These are phyloP conservation scores for Calocybe gangraenosa DNA, from an alignment of 768 basidiomycete species.

Conservation along the genomic window DNA sequence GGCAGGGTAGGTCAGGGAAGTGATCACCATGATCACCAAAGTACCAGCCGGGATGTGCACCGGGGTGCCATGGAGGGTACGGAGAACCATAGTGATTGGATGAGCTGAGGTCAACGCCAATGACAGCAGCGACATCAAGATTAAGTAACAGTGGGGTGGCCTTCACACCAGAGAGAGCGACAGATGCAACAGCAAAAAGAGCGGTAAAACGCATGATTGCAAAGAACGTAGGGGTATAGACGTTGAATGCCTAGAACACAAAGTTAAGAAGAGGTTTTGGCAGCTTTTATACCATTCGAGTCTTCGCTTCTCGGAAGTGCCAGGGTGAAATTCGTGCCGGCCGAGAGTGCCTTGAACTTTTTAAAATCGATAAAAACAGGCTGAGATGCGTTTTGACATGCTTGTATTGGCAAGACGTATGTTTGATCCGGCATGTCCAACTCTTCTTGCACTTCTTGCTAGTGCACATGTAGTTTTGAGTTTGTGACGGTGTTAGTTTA, in stretches of 20 bases:
- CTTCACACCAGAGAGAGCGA: conserved; percentile 19
- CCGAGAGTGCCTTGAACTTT: conserved; percentile 7
- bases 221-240: neutral
- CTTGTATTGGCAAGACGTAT: conserved; percentile 1
- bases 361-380: too few relatives aligned
- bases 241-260: neutral
- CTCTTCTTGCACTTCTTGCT: neutral
- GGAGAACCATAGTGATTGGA: conserved; percentile 35
- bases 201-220: conserved; percentile 25
- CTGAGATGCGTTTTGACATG: too few relatives aligned
- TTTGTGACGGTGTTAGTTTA: too few relatives aligned
- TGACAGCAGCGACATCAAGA: conserved; percentile 13
- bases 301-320: too few relatives aligned
- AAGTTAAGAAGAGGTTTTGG: conserved; percentile 5
- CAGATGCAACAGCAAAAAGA: conserved; percentile 20
- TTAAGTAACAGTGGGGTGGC: conserved; percentile 15
- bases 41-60: conserved; percentile 38
- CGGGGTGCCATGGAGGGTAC: conserved; percentile 29
- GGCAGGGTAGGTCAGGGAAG: conserved; percentile 26
- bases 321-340: conserved; percentile 1
- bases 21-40: conserved; percentile 27
- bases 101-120: conserved; percentile 26
- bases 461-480: too few relatives aligned
- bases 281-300: neutral
- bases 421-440: conserved; percentile 13